These are phyloP conservation scores for Auricularia sp. DNA, from an alignment of 768 basidiomycete species.

Conservation along the genomic window DNA sequence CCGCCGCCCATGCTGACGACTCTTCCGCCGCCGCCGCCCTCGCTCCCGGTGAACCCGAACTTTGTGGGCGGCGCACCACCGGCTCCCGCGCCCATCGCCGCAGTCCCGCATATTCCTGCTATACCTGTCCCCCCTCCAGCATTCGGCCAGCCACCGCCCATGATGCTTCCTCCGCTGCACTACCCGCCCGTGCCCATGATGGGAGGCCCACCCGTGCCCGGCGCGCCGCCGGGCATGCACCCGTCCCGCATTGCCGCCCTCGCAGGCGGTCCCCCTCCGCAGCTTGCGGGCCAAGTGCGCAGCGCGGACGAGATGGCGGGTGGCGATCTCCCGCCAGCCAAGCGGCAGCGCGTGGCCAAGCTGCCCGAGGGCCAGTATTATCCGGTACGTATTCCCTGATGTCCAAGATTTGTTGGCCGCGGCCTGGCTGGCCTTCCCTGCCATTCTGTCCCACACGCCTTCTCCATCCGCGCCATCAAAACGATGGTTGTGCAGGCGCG, in stretches of 20 bases:
- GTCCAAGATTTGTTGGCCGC: background rate
- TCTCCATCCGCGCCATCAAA: background rate
- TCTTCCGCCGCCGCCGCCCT: constrained; percentile 59
- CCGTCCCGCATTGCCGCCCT: constrained; percentile 55
- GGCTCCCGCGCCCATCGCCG: constrained; percentile 19
- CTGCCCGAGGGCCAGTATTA: constrained; percentile 76
- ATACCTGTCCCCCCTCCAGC: constrained; percentile 89
- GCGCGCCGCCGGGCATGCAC: constrained; percentile 49
- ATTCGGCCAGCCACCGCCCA: constrained; percentile 46
- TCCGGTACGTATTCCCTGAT: constrained; percentile 41
- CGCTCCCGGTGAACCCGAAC: constrained; percentile 55
- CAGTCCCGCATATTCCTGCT: constrained; percentile 62
- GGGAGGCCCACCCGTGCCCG: constrained; percentile 21
- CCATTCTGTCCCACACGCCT: background rate
- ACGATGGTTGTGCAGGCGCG: background rate
- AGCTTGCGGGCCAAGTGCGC: constrained; percentile 58
- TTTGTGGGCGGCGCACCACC: constrained; percentile 29
- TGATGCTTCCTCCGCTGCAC: constrained; percentile 78
- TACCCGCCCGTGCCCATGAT: constrained; percentile 53
- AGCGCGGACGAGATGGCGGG: constrained; percentile 71
- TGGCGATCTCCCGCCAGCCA: constrained; percentile 60
- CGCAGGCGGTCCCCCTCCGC: constrained; percentile 35
- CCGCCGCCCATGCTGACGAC: constrained; percentile 46
- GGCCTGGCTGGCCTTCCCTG: constrained; percentile 10
- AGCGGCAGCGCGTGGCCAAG: constrained; percentile 80